phyloP scores from a whole-genome alignment of 139 green algal species.

The Spirogloea muscicola region DNA sequence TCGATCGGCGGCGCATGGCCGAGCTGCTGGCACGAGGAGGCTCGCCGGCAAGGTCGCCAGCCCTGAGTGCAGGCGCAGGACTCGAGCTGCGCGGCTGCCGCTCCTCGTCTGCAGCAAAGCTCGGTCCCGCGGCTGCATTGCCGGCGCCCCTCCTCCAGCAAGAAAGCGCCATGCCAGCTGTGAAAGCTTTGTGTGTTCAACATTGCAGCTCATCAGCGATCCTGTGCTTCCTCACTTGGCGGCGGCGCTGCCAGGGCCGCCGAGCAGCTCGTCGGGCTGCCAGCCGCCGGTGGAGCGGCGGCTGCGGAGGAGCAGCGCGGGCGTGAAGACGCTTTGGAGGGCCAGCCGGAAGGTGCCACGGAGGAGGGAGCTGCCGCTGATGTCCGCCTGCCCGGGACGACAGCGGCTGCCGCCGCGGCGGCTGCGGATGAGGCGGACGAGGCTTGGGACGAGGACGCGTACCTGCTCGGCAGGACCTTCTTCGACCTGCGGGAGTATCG shows the following conservation, averaged over 20 bases:
- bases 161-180: background rate
- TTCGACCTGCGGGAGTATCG: constrained; percentile 72
- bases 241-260: constrained; percentile 26
- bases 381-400: background rate
- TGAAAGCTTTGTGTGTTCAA: background rate
- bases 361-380: background rate
- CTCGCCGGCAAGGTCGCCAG: too few relatives aligned
- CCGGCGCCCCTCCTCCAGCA: background rate
- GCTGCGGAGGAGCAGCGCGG: background rate
- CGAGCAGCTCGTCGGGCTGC: constrained; percentile 42
- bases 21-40: too few relatives aligned
- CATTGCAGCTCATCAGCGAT: background rate
- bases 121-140: background rate
- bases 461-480: constrained; percentile 40
- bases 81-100: background rate
- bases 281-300: background rate
- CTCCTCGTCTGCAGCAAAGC: background rate
- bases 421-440: background rate
- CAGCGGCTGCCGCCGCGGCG: background rate
- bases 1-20: too few relatives aligned
- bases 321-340: background rate
- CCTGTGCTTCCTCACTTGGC: background rate
- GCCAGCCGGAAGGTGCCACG: background rate
- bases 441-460: constrained; percentile 22
- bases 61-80: background rate